Evolutionary conservation across 352 stramenopile genomes (phyloP).

Genomic region (Phytopythium oedochilum): DNA sequence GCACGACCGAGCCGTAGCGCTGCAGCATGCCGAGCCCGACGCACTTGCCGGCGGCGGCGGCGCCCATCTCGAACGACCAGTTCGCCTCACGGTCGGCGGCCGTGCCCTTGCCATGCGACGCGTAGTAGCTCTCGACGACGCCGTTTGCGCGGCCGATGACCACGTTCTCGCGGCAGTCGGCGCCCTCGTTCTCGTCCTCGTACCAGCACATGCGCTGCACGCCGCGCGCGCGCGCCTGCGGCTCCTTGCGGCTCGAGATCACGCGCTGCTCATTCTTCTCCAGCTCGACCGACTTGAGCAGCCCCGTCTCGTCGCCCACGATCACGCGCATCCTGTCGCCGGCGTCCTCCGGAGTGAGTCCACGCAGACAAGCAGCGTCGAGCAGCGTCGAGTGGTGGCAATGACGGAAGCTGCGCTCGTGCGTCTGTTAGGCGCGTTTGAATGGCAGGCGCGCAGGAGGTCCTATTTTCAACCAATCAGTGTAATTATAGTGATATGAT

Average conservation of each 20-base stretch:
- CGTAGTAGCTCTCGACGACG: slow-evolving; percentile 62
- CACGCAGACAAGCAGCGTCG: background rate
- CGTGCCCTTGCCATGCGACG: slow-evolving; percentile 27
- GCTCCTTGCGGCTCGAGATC: slow-evolving; percentile 33
- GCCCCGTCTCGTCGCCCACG: slow-evolving; percentile 73
- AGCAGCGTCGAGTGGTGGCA: background rate
- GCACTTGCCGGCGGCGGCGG: slow-evolving; percentile 15
- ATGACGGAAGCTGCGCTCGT: background rate
- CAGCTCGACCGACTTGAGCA: slow-evolving; percentile 79
- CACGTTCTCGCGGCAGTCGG: slow-evolving; percentile 34
- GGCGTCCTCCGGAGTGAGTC: background rate
- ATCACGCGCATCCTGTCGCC: slow-evolving; percentile 54
- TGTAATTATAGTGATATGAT: background rate
- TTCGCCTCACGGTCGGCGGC: slow-evolving; percentile 25
- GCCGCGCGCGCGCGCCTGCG: slow-evolving; percentile 38
- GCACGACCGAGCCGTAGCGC: slow-evolving; percentile 63
- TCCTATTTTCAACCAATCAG: slow-evolving; percentile 9
- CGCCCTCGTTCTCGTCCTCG: slow-evolving; percentile 33
- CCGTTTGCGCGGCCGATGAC: slow-evolving; percentile 55
- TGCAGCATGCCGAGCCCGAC: slow-evolving; percentile 57
- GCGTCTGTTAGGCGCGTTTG: slow-evolving; percentile 6
- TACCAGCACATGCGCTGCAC: slow-evolving; percentile 65
- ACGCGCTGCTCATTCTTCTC: slow-evolving; percentile 69
- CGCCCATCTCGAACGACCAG: slow-evolving; percentile 34
- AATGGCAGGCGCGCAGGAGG: slow-evolving; percentile 7